Base-by-base conservation (phyloP, 768 basidiomycete species). In the Russula sp. region DNA sequence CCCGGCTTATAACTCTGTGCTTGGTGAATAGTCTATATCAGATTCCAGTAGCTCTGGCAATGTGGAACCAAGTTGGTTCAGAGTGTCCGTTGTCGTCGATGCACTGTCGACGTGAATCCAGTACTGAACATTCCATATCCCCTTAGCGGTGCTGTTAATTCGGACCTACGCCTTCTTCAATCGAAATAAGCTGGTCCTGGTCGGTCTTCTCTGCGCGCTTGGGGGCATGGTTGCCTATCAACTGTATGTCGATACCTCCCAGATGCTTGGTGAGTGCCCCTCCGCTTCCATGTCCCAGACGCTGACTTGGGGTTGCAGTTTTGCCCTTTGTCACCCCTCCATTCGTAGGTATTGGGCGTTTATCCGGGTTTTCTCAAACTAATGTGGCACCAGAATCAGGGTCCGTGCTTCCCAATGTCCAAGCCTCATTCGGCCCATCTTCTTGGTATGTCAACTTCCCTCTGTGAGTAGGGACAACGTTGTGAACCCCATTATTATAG, bases 101-200 rank as follows among this genome's bases (percentile, higher is more conserved):
- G 5, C n/a, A 13, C 10, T n/a, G 20, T 42, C 16, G 13, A 54
- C 34, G 16, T 22, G 31, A 31, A 35, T 48, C 37, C 14, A 9
- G 31, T 32, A 35, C 62, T 59, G 27, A 63, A 39, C 45, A 70
- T 62, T 51, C 37, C 64, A 42, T 45, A 16, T 32, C 4, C 42
- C 35, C 37, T 6, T 67, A 89, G 87, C 84, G 65, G 87, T 91
- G 57, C 81, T 91, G 55, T 81, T 91, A 67, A 91, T 91, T 63
- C 84, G 89, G 65, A 91, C 89, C 48, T 91, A 90, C 69, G 89
- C 89, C 3, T 91, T 91, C 75, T 91, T 91, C 79, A 89, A 89
- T 69, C 82, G 87, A 66, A 91, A 90, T 68, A 71, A 78, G 58
- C 87, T 84, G 70, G 74, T 91, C 56, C 79, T 91, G 47, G 77